Base-by-base conservation (phyloP, 2,329 filamentous ascomycete genomes). In the Cladophialophora yegresii region DNA sequence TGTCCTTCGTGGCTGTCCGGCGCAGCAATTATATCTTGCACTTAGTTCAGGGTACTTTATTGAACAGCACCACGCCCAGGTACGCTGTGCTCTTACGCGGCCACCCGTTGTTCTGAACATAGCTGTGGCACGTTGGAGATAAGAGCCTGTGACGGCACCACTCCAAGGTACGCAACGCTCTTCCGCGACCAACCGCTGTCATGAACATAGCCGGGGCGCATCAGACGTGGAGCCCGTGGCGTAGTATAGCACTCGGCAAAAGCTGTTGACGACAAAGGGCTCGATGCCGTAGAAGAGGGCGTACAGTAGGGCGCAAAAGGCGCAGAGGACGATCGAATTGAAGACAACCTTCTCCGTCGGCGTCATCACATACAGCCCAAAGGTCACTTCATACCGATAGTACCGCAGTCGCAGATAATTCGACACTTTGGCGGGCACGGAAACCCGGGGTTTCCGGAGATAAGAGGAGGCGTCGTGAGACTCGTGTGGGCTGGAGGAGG, bases 361-460 rank as follows among this genome's bases (percentile, higher is more conserved):
- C 47, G 93, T 97, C 74, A 97, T 89, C 89, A 99, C 97, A 83
- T 99, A 98, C 26, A 98, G 85, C 65, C 90, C 89, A 79, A 96
- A 96, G n/a, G 93, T 97, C 76, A 98, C 93, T 81, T 99, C 95
- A 76, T 98, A 92, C 82, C 97, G 95, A 82, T 98, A 97, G 77
- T 93, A 88, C 84, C 98, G 98, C 77, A 93, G 86, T 78, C 92
- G 88, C 71, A 98, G 84, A 40, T 71, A 67, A 30, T 67, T 68
- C 2, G 67, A 64, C 13, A 71, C 47, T 50, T 70, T 70, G 12
- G 54, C 36, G 23, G 64, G 56, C 61, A 69, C 55, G 2, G 63
- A 67, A 54, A 66, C 62, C 23, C 62, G 62, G 1, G 58, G 61
- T 28, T 64, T 64, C n/a, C 61, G 43, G 20, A 64, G 4, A 22